Percentiles rank a stretch among this genome's conserved stretches.
Evolutionary conservation across 2,329 filamentous ascomycete genomes (phyloP).

Genomic region (Aspergillus sp.): DNA sequence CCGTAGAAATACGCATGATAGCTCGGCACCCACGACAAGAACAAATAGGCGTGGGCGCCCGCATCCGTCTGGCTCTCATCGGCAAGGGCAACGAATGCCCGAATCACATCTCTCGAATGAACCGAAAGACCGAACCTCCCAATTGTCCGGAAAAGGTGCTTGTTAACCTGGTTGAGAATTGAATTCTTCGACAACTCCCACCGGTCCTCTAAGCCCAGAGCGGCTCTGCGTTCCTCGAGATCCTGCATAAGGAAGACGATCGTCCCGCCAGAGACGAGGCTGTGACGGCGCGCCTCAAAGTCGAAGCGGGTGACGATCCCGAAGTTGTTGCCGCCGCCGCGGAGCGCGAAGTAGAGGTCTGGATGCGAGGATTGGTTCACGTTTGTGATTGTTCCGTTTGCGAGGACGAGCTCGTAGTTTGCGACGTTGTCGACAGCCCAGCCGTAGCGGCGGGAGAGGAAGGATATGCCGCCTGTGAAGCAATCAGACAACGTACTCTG

Average conservation of each 20-base stretch:
- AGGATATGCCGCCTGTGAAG: conserved; percentile 4
- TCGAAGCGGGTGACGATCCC: neutral
- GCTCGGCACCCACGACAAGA: neutral
- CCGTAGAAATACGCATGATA: neutral
- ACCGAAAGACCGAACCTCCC: neutral
- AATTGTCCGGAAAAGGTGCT: neutral
- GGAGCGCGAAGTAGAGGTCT: neutral
- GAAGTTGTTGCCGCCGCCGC: neutral
- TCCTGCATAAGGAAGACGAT: neutral
- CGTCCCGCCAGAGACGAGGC: neutral
- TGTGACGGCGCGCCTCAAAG: neutral
- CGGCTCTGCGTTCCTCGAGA: neutral
- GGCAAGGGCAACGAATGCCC: neutral
- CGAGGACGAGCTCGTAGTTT: conserved; percentile 8
- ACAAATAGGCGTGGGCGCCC: neutral
- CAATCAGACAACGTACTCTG: too few relatives aligned
- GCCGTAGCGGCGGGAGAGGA: conserved; percentile 1
- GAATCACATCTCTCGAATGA: neutral
- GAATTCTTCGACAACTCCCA: neutral
- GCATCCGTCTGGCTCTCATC: neutral
- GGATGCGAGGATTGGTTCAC: neutral
- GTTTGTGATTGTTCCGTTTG: neutral
- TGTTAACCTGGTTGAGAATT: neutral
- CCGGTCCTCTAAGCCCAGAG: neutral
- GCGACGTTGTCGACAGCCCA: conserved; percentile 6